These are phyloP conservation scores for Colletotrichum endophyticum DNA, from an alignment of 2,329 filamentous ascomycete species.

Conservation along the genomic window DNA sequence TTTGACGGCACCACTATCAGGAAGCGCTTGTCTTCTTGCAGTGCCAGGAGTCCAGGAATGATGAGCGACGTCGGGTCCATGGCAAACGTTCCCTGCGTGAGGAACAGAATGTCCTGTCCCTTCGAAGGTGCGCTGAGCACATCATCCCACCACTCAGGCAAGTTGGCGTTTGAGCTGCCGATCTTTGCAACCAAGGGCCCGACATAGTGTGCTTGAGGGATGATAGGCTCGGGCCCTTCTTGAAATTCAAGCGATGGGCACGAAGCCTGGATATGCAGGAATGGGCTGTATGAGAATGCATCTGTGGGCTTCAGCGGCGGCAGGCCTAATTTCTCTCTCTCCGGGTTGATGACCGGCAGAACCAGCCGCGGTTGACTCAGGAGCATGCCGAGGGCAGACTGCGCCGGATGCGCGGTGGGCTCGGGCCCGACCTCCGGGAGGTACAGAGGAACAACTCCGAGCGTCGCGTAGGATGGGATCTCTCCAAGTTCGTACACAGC, in stretches of 20 bases:
- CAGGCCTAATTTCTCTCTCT: conserved; percentile 33
- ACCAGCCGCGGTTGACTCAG: conserved; percentile 33
- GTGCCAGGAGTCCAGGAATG: conserved; percentile 39
- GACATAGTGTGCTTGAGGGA: conserved; percentile 30
- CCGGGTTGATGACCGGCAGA: conserved; percentile 32
- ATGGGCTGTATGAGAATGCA: conserved; percentile 38
- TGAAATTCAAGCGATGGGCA: conserved; percentile 36
- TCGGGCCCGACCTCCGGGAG: conserved; percentile 34
- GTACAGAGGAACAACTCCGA: conserved; percentile 44
- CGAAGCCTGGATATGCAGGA: conserved; percentile 43
- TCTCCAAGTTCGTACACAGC: conserved; percentile 38
- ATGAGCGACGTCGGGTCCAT: conserved; percentile 40
- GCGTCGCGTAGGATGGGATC: conserved; percentile 38
- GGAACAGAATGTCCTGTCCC: conserved; percentile 20
- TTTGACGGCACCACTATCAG: conserved; percentile 38
- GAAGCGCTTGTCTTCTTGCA: conserved; percentile 28
- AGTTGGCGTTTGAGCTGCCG: background rate
- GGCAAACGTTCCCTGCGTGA: conserved; percentile 43
- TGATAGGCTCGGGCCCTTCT: conserved; percentile 25
- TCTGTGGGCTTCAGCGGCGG: conserved; percentile 32
- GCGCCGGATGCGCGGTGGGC: conserved; percentile 26
- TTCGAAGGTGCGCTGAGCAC: conserved; percentile 32
- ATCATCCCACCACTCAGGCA: conserved; percentile 38
- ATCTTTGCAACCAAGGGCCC: conserved; percentile 36
- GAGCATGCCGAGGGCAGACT: conserved; percentile 26